A percentile compares a stretch with the other conserved stretches of the same genome.
phyloP scores from a whole-genome alignment of 1,284 basidiomycete species.

The Malassezia sympodialis region DNA sequence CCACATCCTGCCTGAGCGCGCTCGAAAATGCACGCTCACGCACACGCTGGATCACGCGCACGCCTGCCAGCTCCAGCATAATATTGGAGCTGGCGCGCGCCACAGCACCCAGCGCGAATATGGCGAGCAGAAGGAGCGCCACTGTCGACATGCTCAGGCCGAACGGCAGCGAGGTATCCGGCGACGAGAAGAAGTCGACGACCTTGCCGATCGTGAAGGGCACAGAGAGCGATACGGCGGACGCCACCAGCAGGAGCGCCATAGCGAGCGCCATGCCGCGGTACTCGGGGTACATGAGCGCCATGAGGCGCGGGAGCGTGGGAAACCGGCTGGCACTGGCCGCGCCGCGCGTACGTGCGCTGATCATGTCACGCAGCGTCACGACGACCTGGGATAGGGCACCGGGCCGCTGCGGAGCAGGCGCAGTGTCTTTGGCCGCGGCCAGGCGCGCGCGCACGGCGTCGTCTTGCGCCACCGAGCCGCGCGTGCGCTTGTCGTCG shows the following conservation, averaged over 20 bases:
- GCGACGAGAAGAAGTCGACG: conserved; percentile 45
- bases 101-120: conserved; percentile 77
- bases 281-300: conserved; percentile 40
- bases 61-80: conserved; percentile 71
- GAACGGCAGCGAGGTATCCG: conserved; percentile 26
- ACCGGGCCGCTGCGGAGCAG: neutral
- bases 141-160: conserved; percentile 67
- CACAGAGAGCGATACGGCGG: conserved; percentile 60
- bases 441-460: neutral
- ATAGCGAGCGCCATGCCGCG: conserved; percentile 33
- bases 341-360: conserved; percentile 1
- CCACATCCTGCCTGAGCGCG: conserved; percentile 72
- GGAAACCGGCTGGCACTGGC: conserved; percentile 22
- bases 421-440: neutral
- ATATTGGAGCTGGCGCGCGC: conserved; percentile 82
- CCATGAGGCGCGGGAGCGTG: conserved; percentile 33
- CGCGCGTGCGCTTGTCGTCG: neutral
- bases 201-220: conserved; percentile 45
- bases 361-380: conserved; percentile 13
- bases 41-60: conserved; percentile 80
- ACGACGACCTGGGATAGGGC: neutral
- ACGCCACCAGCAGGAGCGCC: conserved; percentile 47
- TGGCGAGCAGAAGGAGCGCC: conserved; percentile 61
- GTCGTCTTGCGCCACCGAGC: neutral
- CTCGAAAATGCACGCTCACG: conserved; percentile 72